Conservation (phyloP, 176 grass and related monocot genomes). For the Ensete glaucum region DNA sequence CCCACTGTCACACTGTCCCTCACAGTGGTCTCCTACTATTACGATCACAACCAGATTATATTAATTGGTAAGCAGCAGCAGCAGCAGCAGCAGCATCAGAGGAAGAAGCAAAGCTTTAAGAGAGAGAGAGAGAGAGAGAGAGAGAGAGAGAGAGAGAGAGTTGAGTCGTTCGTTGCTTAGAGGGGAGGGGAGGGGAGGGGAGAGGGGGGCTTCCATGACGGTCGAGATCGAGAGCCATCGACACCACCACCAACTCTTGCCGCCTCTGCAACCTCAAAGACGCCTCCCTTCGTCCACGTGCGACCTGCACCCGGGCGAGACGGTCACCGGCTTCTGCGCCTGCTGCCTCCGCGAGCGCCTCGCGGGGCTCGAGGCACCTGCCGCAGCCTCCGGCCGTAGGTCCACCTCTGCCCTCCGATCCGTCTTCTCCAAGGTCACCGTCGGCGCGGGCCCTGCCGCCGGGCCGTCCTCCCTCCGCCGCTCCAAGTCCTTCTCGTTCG, state of each 20-base stretch:
- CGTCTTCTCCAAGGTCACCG: slow-evolving; percentile 11
- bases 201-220: not conserved
- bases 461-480: slow-evolving; percentile 30
- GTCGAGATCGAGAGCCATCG: not conserved
- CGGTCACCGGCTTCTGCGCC: slow-evolving; percentile 78
- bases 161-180: too few relatives aligned
- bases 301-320: slow-evolving; percentile 60
- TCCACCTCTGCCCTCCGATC: slow-evolving; percentile 35
- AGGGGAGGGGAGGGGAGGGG: not conserved
- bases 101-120: too few relatives aligned
- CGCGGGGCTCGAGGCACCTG: slow-evolving; percentile 41
- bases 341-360: slow-evolving; percentile 91
- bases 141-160: too few relatives aligned
- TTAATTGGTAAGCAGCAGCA: too few relatives aligned
- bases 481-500: slow-evolving; percentile 51
- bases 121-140: too few relatives aligned
- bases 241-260: not conserved
- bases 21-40: too few relatives aligned
- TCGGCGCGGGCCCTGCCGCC: not conserved
- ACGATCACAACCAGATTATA: too few relatives aligned
- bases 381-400: slow-evolving; percentile 8
- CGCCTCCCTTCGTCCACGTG: slow-evolving; percentile 29
- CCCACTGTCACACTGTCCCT: too few relatives aligned
- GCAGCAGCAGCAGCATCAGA: too few relatives aligned
- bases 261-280: not conserved